phyloP scores from a whole-genome alignment of 2,329 filamentous ascomycete genomes.

The Fusarium continuum region DNA sequence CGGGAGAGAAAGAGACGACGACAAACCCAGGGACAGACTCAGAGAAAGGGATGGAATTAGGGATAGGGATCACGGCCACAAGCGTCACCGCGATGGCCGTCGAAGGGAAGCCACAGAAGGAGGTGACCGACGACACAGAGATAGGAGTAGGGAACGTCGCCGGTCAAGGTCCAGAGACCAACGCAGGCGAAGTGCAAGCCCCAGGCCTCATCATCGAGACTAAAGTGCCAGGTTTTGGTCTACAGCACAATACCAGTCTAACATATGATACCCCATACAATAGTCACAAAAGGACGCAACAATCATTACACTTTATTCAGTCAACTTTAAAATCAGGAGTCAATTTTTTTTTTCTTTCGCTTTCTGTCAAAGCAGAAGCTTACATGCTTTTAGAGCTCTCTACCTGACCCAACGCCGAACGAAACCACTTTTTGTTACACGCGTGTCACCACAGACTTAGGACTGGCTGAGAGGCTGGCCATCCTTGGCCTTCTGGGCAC shows the following conservation, averaged over 20 bases:
- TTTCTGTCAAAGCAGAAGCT: neutral
- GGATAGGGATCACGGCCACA: slow-evolving; percentile 25
- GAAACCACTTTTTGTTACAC: slow-evolving; percentile 23
- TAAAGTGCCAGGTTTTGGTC: neutral
- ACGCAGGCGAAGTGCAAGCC: slow-evolving; percentile 30
- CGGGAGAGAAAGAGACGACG: slow-evolving; percentile 28
- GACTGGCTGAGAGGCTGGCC: slow-evolving; percentile 45
- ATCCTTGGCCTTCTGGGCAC: slow-evolving; percentile 46
- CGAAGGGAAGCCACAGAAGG: slow-evolving; percentile 18
- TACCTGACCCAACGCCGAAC: slow-evolving; percentile 22
- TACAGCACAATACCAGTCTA: neutral
- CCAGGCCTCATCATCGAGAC: slow-evolving; percentile 20
- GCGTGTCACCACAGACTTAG: neutral
- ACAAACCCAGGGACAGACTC: slow-evolving; percentile 6
- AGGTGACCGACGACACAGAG: slow-evolving; percentile 26
- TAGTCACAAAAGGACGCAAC: neutral
- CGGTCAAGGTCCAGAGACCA: slow-evolving; percentile 35
- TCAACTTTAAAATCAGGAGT: slow-evolving; percentile 1
- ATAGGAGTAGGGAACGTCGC: slow-evolving; percentile 36
- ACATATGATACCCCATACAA: slow-evolving; percentile 24
- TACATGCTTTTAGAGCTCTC: slow-evolving; percentile 6
- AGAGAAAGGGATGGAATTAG: slow-evolving; percentile 8
- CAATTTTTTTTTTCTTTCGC: slow-evolving; percentile 1
- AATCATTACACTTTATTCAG: neutral
- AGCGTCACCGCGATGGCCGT: slow-evolving; percentile 14